Evolutionary conservation across 345 rosid genomes (phyloP).

Genomic region (Brassica juncea): DNA sequence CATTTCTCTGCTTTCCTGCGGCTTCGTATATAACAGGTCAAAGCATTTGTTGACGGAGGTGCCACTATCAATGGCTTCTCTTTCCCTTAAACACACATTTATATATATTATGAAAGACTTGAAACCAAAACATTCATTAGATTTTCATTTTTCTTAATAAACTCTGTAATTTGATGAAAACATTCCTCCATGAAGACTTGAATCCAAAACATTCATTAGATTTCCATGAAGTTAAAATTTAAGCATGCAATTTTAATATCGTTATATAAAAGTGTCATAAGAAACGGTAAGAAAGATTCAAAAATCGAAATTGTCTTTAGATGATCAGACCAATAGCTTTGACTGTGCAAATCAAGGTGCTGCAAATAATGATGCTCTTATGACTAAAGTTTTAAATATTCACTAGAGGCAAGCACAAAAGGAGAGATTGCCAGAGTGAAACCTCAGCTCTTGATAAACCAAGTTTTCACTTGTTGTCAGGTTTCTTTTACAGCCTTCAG

Average conservation of each 20-base stretch:
- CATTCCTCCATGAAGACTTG: no score
- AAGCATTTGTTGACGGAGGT: slow-evolving; percentile 6
- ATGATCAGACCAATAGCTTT: slow-evolving; percentile 22
- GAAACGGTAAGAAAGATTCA: not conserved
- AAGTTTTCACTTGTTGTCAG: slow-evolving; percentile 41
- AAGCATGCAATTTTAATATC: no score
- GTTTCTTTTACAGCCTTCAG: slow-evolving; percentile 68
- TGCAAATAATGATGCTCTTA: slow-evolving; percentile 16
- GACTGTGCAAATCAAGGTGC: not conserved
- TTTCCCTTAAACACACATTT: not conserved
- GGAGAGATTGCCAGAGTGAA: slow-evolving; percentile 26
- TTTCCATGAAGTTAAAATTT: no score
- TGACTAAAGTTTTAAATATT: slow-evolving; percentile 16
- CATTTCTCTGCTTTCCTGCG: not conserved
- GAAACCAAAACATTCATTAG: not conserved
- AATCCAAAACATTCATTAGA: no score
- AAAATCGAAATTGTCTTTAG: not conserved
- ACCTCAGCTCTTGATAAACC: slow-evolving; percentile 29
- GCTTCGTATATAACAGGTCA: slow-evolving; percentile 4
- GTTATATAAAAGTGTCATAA: no score
- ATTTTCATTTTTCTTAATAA: not conserved
- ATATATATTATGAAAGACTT: not conserved
- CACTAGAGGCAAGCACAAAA: slow-evolving; percentile 12
- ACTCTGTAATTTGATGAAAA: not conserved
- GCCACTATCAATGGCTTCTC: slow-evolving; percentile 3